Evolutionary conservation across 2,329 filamentous ascomycete species (phyloP), one percentile per base, ranked within the genome.

Genomic region (Apiospora rasikravindrae): DNA sequence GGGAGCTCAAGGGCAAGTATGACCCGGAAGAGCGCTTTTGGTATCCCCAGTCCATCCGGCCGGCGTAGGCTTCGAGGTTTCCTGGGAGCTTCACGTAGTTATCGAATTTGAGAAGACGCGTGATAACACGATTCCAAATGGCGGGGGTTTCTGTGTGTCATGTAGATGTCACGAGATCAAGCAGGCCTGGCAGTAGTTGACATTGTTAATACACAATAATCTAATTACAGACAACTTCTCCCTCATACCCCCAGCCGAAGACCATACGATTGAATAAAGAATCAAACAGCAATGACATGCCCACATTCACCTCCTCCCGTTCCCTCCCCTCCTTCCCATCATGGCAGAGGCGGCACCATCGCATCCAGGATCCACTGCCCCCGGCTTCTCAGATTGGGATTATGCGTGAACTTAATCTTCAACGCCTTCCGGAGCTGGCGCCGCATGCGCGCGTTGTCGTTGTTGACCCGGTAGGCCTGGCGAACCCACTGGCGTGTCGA

Each of bases 11-110:
- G 80, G 78, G 79, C 1, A 72, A 80, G n/a, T 75, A 82, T 1
- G 84, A 86, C 69, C 84, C 84, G 0, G 74, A 77, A 1, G 79
- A 84, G 70, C 71, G 85, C 61, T 86, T 86, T 72, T 83, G 83
- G 70, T 84, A 83, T 71, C 83, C 83, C 5, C 67, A 69, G 67
- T 47, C 67, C 45, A 49, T 69, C 26, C 47, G 22, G 22, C 67
- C 67, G 24, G 45, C 45, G 2, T 61, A 61, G 26, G 26, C 1
- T 7, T n/a, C n/a, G n/a, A 37, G 16, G 26, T 1, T 26, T 10
- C 6, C 47, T n/a, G n/a, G 2, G 11, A 14, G 26, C n/a, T 13
- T 7, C 14, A 26, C 1, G 11, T 13, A 8, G 14, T 53, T 1
- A 24, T 10, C 22, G 47, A 10, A 2, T 51, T n/a, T n/a, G 7